Evolutionary conservation across 2,329 filamentous ascomycete genomes (phyloP).

Genomic region (Phymatotrichopsis omnivora): DNA sequence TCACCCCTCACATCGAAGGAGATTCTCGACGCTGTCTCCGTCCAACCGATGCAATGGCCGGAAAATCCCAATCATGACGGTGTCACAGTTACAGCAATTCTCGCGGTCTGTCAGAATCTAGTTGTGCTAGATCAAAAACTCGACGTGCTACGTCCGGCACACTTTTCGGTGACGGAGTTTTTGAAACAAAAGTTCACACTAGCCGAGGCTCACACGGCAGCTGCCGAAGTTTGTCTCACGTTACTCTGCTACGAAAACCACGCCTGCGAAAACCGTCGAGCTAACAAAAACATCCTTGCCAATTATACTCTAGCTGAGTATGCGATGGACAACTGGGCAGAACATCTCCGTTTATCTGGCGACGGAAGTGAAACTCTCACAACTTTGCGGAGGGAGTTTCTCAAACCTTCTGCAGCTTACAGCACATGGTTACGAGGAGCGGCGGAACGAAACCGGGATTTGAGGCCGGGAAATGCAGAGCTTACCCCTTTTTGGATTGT

Average conservation of each 20-base stretch:
- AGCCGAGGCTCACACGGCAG: background rate
- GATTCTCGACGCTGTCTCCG: conserved; percentile 6
- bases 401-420: background rate
- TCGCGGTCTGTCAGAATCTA: conserved; percentile 17
- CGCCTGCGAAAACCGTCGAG: background rate
- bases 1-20: background rate
- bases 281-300: no score
- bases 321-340: conserved; percentile 2
- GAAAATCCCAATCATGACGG: no score
- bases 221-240: background rate
- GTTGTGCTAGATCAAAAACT: conserved; percentile 13
- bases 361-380: background rate
- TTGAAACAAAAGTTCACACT: background rate
- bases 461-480: background rate
- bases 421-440: background rate
- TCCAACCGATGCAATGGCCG: no score
- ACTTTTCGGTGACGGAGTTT: conserved; percentile 17
- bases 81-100: background rate
- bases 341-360: background rate
- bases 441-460: background rate
- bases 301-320: no score
- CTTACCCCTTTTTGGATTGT: background rate
- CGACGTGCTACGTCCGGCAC: conserved; percentile 9
- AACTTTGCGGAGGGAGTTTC: background rate
- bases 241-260: conserved; percentile 3